These are phyloP conservation scores for Earliella scabrosa DNA, from an alignment of 1,284 basidiomycete genomes.

Conservation along the genomic window DNA sequence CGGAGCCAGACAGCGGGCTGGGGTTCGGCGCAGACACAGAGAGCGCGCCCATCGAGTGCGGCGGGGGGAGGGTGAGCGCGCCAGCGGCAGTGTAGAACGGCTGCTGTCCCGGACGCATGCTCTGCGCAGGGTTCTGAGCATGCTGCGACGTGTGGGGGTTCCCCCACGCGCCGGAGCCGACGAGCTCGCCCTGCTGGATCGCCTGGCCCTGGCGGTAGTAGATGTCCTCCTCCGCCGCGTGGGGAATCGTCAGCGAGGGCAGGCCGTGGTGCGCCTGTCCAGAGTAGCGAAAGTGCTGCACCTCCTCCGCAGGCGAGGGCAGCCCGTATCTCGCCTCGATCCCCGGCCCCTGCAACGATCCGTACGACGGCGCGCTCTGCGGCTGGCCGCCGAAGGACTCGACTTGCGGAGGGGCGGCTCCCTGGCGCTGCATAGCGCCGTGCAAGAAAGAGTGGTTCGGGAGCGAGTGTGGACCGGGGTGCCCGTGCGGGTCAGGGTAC, in stretches of 20 bases:
- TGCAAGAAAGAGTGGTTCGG: constrained; percentile 22
- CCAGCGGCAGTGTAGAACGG: constrained; percentile 21
- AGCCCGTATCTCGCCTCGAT: constrained; percentile 26
- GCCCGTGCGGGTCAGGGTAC: constrained; percentile 25
- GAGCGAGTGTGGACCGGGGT: constrained; percentile 17
- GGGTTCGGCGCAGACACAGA: constrained; percentile 23
- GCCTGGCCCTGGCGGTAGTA: constrained; percentile 17
- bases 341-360: constrained; percentile 14
- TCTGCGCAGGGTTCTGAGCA: neutral
- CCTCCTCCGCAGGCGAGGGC: constrained; percentile 23
- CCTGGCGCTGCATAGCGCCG: constrained; percentile 15
- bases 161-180: constrained; percentile 10
- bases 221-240: constrained; percentile 17
- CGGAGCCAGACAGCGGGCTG: constrained; percentile 19
- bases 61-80: constrained; percentile 18
- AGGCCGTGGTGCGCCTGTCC: constrained; percentile 9
- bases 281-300: constrained; percentile 16
- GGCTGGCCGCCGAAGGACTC: constrained; percentile 15
- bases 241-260: constrained; percentile 19
- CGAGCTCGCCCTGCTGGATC: constrained; percentile 21
- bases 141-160: constrained; percentile 10
- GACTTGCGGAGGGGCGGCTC: constrained; percentile 4
- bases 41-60: constrained; percentile 17
- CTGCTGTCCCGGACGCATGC: constrained; percentile 21
- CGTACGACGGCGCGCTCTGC: constrained; percentile 18